Evolutionary conservation across 225 moss, liverwort and hornwort species (phyloP), one percentile per base, ranked within the genome.

Genomic region (Asterella californica): DNA sequence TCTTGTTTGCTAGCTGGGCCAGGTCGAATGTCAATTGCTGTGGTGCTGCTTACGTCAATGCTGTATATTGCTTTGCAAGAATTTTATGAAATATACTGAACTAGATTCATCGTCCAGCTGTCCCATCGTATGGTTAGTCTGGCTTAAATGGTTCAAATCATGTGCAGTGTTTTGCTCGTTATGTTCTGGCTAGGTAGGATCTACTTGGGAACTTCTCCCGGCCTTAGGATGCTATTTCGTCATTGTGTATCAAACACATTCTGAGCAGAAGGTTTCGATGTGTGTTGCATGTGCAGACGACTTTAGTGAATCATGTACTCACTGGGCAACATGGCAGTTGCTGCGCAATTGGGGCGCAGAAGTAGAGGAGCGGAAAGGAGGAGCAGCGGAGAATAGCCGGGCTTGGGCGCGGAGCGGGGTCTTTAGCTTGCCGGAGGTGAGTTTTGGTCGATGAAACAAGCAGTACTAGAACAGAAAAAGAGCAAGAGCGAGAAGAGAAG

Each of bases 241-340:
- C 15, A n/a, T 1, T 9, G n/a, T 48, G 19, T n/a, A 71, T 2
- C 10, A 46, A 47, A 46, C 46, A n/a, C n/a, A 48, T 71, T 71
- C 14, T 47, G 48, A 45, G 70, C 45, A 46, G n/a, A 27, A 10
- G 21, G 6, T 47, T 42, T 24, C 42, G 47, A 10, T 11, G 22
- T 70, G 37, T 70, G 25, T n/a, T 30, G 72, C 1, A 14, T 17
- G 75, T 68, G 72, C 92, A 99, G 97, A 99, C 97, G 8, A 99
- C 97, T 76, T 82, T 99, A 29, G 77, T 99, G 48, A 99, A 99
- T 87, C 93, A 93, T 68, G 85, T 99, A 67, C 95, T 99, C 32
- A 91, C 91, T 25, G 85, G 86, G 50, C 49, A 93, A 47, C 97
- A 99, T 80, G 97, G 97, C 32, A 95, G n/a, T n/a, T n/a, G n/a